phyloP scores from a whole-genome alignment of 208 protist genomes.

The Leishmania tropica region DNA sequence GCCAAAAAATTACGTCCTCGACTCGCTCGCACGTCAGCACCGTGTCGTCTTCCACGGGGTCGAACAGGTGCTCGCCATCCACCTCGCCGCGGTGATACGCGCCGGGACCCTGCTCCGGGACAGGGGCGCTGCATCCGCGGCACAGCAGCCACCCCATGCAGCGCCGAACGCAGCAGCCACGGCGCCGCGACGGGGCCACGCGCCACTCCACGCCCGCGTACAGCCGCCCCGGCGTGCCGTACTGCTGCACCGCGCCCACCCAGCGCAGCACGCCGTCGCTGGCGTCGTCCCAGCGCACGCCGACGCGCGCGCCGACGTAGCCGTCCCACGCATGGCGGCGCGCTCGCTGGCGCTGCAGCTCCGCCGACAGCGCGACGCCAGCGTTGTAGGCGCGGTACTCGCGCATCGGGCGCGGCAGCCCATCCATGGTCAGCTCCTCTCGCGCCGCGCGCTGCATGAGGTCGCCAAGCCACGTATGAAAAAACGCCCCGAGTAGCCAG shows the following conservation, averaged over 20 bases:
- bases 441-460: constrained; percentile 35
- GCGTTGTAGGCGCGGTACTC: constrained; percentile 25
- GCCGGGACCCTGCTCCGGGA: constrained; percentile 10
- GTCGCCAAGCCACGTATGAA: constrained; percentile 44
- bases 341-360: constrained; percentile 30
- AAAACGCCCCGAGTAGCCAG: constrained; percentile 18
- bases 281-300: constrained; percentile 23
- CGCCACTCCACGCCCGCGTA: constrained; percentile 66
- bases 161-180: constrained; percentile 2
- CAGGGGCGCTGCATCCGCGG: background rate
- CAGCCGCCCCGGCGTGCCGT: constrained; percentile 31
- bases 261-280: constrained; percentile 47
- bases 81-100: constrained; percentile 48
- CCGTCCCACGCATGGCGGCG: constrained; percentile 43
- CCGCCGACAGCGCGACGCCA: constrained; percentile 24
- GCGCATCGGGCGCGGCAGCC: constrained; percentile 36
- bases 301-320: constrained; percentile 34
- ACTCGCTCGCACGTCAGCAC: constrained; percentile 55
- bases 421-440: constrained; percentile 28
- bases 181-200: constrained; percentile 24
- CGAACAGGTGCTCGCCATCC: constrained; percentile 70
- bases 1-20: constrained; percentile 23
- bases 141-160: background rate
- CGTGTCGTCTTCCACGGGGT: constrained; percentile 25
- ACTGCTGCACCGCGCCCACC: constrained; percentile 55